phyloP scores from a whole-genome alignment of 768 basidiomycete genomes.

The Lentinula sp. region DNA sequence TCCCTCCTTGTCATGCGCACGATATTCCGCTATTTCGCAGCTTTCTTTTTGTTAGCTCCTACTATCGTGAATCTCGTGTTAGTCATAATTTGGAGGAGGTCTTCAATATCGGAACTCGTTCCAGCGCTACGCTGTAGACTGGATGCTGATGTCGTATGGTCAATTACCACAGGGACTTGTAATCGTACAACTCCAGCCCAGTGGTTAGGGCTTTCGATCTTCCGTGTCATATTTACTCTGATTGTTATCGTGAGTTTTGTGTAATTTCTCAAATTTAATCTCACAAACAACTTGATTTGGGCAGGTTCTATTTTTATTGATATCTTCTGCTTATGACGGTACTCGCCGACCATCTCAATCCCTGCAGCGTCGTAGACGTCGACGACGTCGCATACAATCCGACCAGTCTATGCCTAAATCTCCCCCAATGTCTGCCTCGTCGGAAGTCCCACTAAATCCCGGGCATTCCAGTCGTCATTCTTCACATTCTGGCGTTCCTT shows the following conservation, averaged over 20 bases:
- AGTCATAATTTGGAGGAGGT: slow-evolving; percentile 45
- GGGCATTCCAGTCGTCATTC: slow-evolving; percentile 9
- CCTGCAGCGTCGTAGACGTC: slow-evolving; percentile 7
- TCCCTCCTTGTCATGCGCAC: slow-evolving; percentile 23
- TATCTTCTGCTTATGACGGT: slow-evolving; percentile 19
- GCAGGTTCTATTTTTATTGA: slow-evolving; percentile 15
- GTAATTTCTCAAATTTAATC: neutral
- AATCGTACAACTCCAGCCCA: slow-evolving; percentile 28
- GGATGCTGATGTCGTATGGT: slow-evolving; percentile 68
- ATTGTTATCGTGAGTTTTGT: slow-evolving; percentile 42
- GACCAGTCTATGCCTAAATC: neutral
- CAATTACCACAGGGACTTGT: slow-evolving; percentile 26
- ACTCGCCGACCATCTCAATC: slow-evolving; percentile 15
- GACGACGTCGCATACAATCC: neutral
- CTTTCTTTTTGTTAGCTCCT: slow-evolving; percentile 43
- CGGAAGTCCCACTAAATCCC: slow-evolving; percentile 14
- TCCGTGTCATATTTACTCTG: slow-evolving; percentile 50
- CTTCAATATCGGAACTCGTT: slow-evolving; percentile 28
- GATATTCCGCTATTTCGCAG: slow-evolving; percentile 34
- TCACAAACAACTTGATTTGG: slow-evolving; percentile 3
- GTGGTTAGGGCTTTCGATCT: slow-evolving; percentile 49
- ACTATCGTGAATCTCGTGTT: slow-evolving; percentile 52
- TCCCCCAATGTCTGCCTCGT: slow-evolving; percentile 12
- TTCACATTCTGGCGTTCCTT: neutral
- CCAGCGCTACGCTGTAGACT: slow-evolving; percentile 45